phyloP scores from a whole-genome alignment of 148 eudicot genomes.

The Camellia sinensis region DNA sequence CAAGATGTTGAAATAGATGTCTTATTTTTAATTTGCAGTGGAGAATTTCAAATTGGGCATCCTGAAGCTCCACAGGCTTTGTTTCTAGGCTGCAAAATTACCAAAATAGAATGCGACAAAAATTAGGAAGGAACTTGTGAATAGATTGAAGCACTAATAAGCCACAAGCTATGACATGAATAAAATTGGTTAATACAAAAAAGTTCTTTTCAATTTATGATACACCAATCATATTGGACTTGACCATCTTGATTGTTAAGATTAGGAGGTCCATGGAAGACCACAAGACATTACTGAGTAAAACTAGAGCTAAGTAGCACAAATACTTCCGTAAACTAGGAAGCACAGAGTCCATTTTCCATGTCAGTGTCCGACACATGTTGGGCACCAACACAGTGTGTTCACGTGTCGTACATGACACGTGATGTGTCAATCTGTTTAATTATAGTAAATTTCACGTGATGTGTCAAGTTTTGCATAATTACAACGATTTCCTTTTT shows the following conservation, averaged over 20 bases:
- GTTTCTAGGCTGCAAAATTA: conserved; percentile 66
- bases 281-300: background rate
- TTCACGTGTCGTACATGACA: no score
- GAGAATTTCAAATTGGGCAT: conserved; percentile 70
- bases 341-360: no score
- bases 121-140: background rate
- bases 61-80: conserved; percentile 89
- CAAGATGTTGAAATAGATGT: conserved; percentile 67
- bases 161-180: background rate
- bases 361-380: no score
- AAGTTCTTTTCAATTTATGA: background rate
- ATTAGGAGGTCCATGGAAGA: background rate
- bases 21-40: conserved; percentile 73
- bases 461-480: no score
- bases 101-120: conserved; percentile 16
- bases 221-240: background rate
- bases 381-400: no score
- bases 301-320: background rate
- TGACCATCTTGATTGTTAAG: background rate
- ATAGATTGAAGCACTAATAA: background rate
- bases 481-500: no score
- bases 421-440: no score
- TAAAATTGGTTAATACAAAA: background rate
- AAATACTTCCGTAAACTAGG: background rate
- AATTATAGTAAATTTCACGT: no score